Conservation (phyloP, 2,329 filamentous ascomycete species). For the Colletotrichum lentis region DNA sequence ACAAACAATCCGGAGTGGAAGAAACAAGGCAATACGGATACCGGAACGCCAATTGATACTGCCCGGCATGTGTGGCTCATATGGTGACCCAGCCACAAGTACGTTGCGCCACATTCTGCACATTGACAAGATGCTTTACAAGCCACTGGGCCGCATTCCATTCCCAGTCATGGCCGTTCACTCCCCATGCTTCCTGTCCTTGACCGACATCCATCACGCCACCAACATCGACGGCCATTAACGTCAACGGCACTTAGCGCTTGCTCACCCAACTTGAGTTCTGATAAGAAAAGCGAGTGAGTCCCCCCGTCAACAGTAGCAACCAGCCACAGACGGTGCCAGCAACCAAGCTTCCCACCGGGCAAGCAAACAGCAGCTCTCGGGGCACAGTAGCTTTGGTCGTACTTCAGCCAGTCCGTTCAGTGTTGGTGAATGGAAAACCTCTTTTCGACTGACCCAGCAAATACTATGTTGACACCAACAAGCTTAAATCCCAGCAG, state of each 20-base stretch:
- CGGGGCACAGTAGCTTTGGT: not conserved
- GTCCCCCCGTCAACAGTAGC: not conserved
- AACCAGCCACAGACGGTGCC: no score
- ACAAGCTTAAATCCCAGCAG: not conserved
- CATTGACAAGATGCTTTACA: no score
- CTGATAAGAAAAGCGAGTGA: not conserved
- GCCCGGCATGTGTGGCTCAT: not conserved
- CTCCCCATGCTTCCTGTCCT: not conserved
- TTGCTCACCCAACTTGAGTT: not conserved
- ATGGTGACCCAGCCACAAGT: not conserved
- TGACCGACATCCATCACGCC: not conserved
- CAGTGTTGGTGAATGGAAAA: not conserved
- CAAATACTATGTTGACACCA: not conserved
- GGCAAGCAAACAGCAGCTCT: not conserved
- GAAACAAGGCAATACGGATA: conserved; percentile 25
- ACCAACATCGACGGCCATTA: not conserved
- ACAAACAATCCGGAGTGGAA: conserved; percentile 28
- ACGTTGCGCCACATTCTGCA: not conserved
- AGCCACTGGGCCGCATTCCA: not conserved
- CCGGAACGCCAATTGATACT: not conserved
- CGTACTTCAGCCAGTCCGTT: not conserved
- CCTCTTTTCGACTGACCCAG: not conserved
- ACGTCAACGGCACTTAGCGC: not conserved
- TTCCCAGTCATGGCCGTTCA: no score
- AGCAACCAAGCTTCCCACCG: no score